Percentiles rank a stretch among this genome's conserved stretches.
Conservation (phyloP, 768 basidiomycete genomes). For the Lactarius trivialis region DNA sequence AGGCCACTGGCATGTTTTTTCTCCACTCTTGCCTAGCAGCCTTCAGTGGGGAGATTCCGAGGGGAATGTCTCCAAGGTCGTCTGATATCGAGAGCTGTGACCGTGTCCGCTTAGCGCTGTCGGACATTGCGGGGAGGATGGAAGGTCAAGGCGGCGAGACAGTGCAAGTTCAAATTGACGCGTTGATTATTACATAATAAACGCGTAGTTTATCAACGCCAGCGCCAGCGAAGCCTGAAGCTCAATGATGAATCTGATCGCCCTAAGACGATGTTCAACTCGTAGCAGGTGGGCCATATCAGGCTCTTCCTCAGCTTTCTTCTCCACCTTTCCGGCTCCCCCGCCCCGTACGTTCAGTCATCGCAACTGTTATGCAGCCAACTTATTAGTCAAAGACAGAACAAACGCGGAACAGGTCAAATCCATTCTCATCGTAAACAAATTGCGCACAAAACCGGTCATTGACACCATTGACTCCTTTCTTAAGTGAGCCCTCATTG, state of each 20-base stretch:
- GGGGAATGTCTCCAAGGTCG: conserved; percentile 7
- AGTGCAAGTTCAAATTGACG: not conserved
- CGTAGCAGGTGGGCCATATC: not conserved
- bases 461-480: conserved; percentile 70
- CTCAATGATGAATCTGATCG: not conserved
- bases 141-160: not conserved
- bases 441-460: conserved; percentile 70
- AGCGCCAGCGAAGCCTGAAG: not conserved
- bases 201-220: not conserved
- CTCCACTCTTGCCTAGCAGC: conserved; percentile 16
- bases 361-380: conserved; percentile 11
- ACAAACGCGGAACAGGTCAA: conserved; percentile 38
- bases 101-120: conserved; percentile 21
- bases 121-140: conserved; percentile 5
- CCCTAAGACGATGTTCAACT: not conserved
- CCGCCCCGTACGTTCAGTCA: conserved; percentile 8
- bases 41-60: conserved; percentile 19
- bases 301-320: not conserved
- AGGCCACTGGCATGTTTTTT: not conserved
- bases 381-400: conserved; percentile 18
- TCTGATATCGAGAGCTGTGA: conserved; percentile 18
- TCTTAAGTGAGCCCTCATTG: conserved; percentile 45
- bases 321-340: conserved; percentile 5
- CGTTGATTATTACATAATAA: conserved; percentile 4
- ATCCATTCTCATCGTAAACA: conserved; percentile 72